phyloP scores from a whole-genome alignment of 2,329 filamentous ascomycete species.

The Hymenoscyphus repandus region DNA sequence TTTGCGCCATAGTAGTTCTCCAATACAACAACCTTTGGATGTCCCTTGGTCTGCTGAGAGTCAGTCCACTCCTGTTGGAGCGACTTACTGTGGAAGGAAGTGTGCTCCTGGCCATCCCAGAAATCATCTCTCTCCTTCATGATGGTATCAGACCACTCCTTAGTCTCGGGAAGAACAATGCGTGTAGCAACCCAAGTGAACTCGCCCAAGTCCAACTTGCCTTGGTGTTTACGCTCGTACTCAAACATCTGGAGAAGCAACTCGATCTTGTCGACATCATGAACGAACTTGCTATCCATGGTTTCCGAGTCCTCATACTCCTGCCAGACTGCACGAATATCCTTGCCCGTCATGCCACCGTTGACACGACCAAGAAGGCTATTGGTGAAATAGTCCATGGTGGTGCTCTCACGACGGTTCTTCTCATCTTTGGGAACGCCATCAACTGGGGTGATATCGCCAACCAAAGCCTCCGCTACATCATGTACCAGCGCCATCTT shows the following conservation, averaged over 20 bases:
- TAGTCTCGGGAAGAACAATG: constrained; percentile 72
- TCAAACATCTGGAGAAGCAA: constrained; percentile 92
- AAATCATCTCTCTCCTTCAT: constrained; percentile 69
- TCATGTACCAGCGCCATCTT: constrained; percentile 96
- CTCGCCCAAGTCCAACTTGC: constrained; percentile 72
- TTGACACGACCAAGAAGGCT: constrained; percentile 69
- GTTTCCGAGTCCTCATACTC: constrained; percentile 91
- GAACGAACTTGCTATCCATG: constrained; percentile 80
- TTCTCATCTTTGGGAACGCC: constrained; percentile 83
- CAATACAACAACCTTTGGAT: constrained; percentile 10
- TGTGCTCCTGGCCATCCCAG: constrained; percentile 51
- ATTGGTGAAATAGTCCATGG: constrained; percentile 82
- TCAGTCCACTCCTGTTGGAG: constrained; percentile 11
- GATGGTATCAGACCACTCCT: constrained; percentile 72
- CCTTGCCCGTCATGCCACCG: constrained; percentile 61
- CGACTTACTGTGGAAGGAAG: not conserved
- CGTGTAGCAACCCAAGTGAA: constrained; percentile 74
- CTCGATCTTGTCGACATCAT: constrained; percentile 97
- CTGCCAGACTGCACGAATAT: constrained; percentile 79
- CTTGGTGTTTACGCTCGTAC: constrained; percentile 72
- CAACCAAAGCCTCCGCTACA: constrained; percentile 93
- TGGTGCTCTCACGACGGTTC: constrained; percentile 75
- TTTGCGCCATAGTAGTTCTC: constrained; percentile 16
- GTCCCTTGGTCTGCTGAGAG: constrained; percentile 3
- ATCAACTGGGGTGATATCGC: constrained; percentile 94